A percentile compares a stretch with the other conserved stretches of the same genome.
Conservation (phyloP, 805 yeast species). For the Lipomyces yamanashiensis region DNA sequence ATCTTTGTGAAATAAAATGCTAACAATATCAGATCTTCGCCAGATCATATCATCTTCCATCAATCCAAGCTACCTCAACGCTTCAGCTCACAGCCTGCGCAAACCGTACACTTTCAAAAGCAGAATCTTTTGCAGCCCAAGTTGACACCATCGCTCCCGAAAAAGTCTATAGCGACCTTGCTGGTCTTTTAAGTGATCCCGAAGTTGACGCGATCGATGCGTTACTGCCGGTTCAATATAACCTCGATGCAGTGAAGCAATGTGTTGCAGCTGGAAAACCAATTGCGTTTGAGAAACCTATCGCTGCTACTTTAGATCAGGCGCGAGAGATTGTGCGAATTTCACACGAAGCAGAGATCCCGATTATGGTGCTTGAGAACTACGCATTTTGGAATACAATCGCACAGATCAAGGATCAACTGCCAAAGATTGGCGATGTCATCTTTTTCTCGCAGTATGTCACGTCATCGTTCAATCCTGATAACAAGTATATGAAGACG, state of each 20-base stretch:
- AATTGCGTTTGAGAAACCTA: slow-evolving; percentile 84
- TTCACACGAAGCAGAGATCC: slow-evolving; percentile 63
- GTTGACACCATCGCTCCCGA: slow-evolving; percentile 55
- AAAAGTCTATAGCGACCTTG: slow-evolving; percentile 64
- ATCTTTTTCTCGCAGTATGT: slow-evolving; percentile 45
- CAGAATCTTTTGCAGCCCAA: slow-evolving; percentile 70
- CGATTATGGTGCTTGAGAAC: slow-evolving; percentile 81
- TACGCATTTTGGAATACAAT: slow-evolving; percentile 77
- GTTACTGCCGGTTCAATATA: slow-evolving; percentile 84
- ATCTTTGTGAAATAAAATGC: too few relatives aligned
- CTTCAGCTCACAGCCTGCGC: slow-evolving; percentile 70
- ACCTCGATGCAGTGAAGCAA: slow-evolving; percentile 65
- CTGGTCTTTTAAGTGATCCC: slow-evolving; percentile 66
- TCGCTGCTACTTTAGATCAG: slow-evolving; percentile 81
- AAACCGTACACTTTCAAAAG: slow-evolving; percentile 85
- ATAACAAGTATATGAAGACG: slow-evolving; percentile 60
- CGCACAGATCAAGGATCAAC: slow-evolving; percentile 55
- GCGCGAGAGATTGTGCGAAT: slow-evolving; percentile 79
- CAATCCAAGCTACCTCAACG: slow-evolving; percentile 53
- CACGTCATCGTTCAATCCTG: slow-evolving; percentile 59
- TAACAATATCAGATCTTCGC: slow-evolving; percentile 65
- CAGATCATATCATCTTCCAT: slow-evolving; percentile 78
- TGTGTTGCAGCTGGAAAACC: slow-evolving; percentile 81
- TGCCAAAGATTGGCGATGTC: slow-evolving; percentile 73
- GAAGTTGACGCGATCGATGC: slow-evolving; percentile 80